Percentiles rank a stretch among this genome's conserved stretches.
Evolutionary conservation across 345 rosid genomes (phyloP).

Genomic region (Iberis pinnata): DNA sequence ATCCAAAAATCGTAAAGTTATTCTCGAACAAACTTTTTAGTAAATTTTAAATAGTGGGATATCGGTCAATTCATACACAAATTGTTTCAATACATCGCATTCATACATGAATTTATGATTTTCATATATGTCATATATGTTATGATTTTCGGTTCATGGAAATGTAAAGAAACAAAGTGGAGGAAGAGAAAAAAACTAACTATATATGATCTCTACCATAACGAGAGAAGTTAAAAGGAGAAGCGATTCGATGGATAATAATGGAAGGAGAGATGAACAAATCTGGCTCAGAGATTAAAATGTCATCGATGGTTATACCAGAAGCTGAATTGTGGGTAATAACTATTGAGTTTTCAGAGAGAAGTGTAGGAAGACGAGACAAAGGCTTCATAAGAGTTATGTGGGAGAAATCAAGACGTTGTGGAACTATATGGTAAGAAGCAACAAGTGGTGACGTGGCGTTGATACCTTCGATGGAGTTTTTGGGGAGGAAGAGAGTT

Average conservation of each 20-base stretch:
- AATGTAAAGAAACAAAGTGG: too few relatives aligned
- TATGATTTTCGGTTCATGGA: too few relatives aligned
- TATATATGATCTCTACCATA: conserved; percentile 11
- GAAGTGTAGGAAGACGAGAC: conserved; percentile 22
- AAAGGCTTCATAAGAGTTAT: conserved; percentile 15
- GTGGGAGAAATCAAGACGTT: conserved; percentile 13
- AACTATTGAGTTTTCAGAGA: conserved; percentile 17
- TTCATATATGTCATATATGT: too few relatives aligned
- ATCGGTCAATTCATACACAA: too few relatives aligned
- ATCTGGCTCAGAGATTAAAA: conserved; percentile 26
- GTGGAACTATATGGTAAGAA: conserved; percentile 29
- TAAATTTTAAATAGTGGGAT: too few relatives aligned
- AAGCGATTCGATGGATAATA: conserved; percentile 24
- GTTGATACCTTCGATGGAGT: conserved; percentile 19
- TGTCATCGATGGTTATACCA: conserved; percentile 8
- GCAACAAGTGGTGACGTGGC: conserved; percentile 27
- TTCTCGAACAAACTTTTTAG: too few relatives aligned
- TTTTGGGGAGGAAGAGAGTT: conserved; percentile 29
- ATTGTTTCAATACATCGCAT: too few relatives aligned
- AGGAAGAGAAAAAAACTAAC: too few relatives aligned
- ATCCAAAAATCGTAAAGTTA: too few relatives aligned
- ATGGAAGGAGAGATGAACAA: conserved; percentile 21
- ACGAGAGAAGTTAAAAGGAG: conserved; percentile 25
- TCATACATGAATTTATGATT: too few relatives aligned
- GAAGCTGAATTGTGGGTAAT: conserved; percentile 22